Base-by-base conservation (phyloP, 768 basidiomycete species). In the Tephrocybe rancida region DNA sequence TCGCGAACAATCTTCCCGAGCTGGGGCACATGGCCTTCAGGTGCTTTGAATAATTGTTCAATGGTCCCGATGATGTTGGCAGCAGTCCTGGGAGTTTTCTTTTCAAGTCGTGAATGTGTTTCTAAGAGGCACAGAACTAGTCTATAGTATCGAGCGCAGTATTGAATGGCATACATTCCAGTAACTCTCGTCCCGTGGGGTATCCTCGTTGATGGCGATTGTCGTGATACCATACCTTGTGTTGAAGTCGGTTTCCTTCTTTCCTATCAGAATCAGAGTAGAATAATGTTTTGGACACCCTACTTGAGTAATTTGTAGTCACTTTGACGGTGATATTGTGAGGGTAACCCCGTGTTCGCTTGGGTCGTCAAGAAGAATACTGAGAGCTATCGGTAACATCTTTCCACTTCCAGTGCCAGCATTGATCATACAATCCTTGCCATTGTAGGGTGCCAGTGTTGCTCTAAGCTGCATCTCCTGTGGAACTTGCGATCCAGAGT, bases 341-440 rank as follows among this genome's bases (percentile, higher is more conserved):
- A 63, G n/a, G 13, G 54, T 46, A 44, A 63, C 29, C 11, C 26
- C 11, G n/a, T 52, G 5, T 16, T 6, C 14, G 11, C n/a, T 56
- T 45, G 60, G 55, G 13, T 57, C 41, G 45, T 64, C 51, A 13
- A 69, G 55, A 1, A 70, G 57, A 24, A 64, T 55, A 18, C 44
- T 61, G 2, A 72, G 52, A 10, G 63, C 64, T 11, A 64, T 65
- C 2, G 62, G 60, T 1, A 72, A 47, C 8, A 66, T 70, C 54
- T 72, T 70, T 4, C 67, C 65, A 30, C 61, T 62, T 7, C 66
- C 65, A 10, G 64, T 68, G 1, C 67, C 64, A 4, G 67, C 61
- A 27, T 56, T 27, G 22, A 68, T 44, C 14, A 68, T 18, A 9
- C 54, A 60, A 35, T 70, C 60, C 5, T 44, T 30, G 0, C 61